phyloP scores from a whole-genome alignment of 1,139 yeast genomes.

The Taphrina populina region DNA sequence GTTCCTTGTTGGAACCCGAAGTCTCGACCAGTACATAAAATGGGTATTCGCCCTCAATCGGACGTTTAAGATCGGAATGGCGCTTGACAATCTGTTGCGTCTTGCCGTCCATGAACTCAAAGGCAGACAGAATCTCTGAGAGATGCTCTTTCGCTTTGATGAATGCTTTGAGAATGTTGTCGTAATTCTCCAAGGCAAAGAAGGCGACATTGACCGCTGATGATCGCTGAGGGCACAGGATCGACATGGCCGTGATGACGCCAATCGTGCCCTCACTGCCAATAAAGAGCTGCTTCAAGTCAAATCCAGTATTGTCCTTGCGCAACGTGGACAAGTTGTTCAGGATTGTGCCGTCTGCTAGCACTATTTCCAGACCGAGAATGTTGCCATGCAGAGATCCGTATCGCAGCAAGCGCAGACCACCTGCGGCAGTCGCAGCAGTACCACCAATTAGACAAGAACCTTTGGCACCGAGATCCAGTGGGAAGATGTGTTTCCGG shows the following conservation, averaged over 20 bases:
- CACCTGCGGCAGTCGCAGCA: conserved; percentile 96
- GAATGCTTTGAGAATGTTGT: conserved; percentile 78
- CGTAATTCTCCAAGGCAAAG: conserved; percentile 76
- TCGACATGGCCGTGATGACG: conserved; percentile 82
- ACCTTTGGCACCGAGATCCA: conserved; percentile 95
- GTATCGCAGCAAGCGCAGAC: conserved; percentile 78
- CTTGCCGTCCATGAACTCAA: conserved; percentile 86
- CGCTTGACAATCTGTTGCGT: conserved; percentile 66
- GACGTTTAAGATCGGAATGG: conserved; percentile 56
- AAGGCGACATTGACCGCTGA: conserved; percentile 84
- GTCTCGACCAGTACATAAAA: conserved; percentile 91
- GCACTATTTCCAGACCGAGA: conserved; percentile 84
- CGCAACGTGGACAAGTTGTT: conserved; percentile 78
- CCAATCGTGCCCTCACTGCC: conserved; percentile 94
- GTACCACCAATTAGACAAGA: conserved; percentile 96
- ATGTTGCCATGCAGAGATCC: conserved; percentile 94
- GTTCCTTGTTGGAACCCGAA: conserved; percentile 81
- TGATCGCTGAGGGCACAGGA: conserved; percentile 90
- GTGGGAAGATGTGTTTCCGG: conserved; percentile 83
- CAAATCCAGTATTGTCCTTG: conserved; percentile 89
- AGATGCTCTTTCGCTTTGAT: conserved; percentile 74
- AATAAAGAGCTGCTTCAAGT: conserved; percentile 83
- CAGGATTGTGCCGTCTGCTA: conserved; percentile 82
- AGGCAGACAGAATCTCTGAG: conserved; percentile 84
- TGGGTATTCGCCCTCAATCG: conserved; percentile 77